Evolutionary conservation across 768 basidiomycete genomes (phyloP).

Genomic region (Pluteus cervinus): DNA sequence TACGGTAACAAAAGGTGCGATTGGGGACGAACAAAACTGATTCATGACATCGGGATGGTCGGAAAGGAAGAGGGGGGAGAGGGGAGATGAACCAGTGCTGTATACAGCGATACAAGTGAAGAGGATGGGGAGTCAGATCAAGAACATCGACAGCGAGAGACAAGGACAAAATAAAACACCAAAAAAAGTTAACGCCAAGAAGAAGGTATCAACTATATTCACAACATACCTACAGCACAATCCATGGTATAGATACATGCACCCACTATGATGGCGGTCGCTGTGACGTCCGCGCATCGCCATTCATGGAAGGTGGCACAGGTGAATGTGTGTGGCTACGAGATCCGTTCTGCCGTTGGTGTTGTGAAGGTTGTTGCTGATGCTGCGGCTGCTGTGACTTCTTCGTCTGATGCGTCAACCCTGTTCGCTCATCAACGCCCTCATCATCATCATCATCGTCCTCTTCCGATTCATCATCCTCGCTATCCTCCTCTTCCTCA

Average conservation of each 20-base stretch:
- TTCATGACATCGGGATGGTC: no score
- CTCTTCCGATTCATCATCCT: slow-evolving; percentile 42
- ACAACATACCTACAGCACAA: slow-evolving; percentile 6
- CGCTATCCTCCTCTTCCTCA: slow-evolving; percentile 44
- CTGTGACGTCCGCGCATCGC: slow-evolving; percentile 31
- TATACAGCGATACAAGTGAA: no score
- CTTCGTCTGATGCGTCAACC: slow-evolving; percentile 8
- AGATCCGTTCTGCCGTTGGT: slow-evolving; percentile 29
- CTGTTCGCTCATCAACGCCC: slow-evolving; percentile 5
- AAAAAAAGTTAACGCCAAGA: neutral
- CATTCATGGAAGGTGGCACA: slow-evolving; percentile 27
- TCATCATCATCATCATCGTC: slow-evolving; percentile 26
- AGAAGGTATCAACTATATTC: slow-evolving; percentile 1
- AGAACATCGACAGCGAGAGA: no score
- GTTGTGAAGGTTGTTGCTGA: slow-evolving; percentile 11
- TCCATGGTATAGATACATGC: neutral
- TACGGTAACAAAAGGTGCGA: no score
- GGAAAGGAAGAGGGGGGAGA: no score
- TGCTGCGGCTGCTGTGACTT: slow-evolving; percentile 8
- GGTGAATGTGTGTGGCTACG: slow-evolving; percentile 55
- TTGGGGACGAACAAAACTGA: no score
- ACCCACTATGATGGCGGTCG: slow-evolving; percentile 10
- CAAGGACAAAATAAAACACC: neutral
- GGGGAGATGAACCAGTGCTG: no score
- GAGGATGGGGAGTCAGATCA: no score